Evolutionary conservation across 2,329 filamentous ascomycete genomes (phyloP).

Genomic region (Aspergillus terreus): DNA sequence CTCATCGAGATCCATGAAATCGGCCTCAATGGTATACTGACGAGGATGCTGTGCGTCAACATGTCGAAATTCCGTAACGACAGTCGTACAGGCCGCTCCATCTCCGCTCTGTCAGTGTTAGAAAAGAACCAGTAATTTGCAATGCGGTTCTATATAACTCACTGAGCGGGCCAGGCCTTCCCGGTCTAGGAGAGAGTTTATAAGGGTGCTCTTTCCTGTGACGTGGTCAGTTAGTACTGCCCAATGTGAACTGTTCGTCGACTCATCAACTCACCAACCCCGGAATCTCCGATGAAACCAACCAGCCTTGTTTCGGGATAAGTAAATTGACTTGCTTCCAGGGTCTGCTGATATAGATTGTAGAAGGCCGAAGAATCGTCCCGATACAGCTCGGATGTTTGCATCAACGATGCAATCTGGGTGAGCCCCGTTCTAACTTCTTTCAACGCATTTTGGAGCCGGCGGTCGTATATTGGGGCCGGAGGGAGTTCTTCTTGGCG

Average conservation of each 20-base stretch:
- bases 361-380: slow-evolving; percentile 4
- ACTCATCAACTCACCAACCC: slow-evolving; percentile 12
- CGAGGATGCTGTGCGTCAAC: slow-evolving; percentile 7
- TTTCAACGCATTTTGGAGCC: slow-evolving; percentile 11
- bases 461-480: slow-evolving; percentile 16
- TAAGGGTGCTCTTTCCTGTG: slow-evolving; percentile 10
- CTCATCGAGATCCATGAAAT: slow-evolving; percentile 13
- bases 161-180: slow-evolving; percentile 4
- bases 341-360: slow-evolving; percentile 4
- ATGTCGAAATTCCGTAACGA: slow-evolving; percentile 17
- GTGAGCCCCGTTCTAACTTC: slow-evolving; percentile 5
- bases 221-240: not conserved
- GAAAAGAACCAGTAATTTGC: not conserved
- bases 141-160: not conserved
- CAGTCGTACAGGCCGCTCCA: slow-evolving; percentile 15
- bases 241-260: not conserved
- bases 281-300: slow-evolving; percentile 16
- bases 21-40: slow-evolving; percentile 12
- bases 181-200: slow-evolving; percentile 7
- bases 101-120: slow-evolving; percentile 7
- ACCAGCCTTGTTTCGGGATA: slow-evolving; percentile 12
- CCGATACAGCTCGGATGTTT: not conserved
- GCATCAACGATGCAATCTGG: slow-evolving; percentile 4
- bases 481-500: slow-evolving; percentile 11
- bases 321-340: slow-evolving; percentile 7